These are phyloP conservation scores for Alternaria arbusti DNA, from an alignment of 2,329 filamentous ascomycete species.

Conservation along the genomic window DNA sequence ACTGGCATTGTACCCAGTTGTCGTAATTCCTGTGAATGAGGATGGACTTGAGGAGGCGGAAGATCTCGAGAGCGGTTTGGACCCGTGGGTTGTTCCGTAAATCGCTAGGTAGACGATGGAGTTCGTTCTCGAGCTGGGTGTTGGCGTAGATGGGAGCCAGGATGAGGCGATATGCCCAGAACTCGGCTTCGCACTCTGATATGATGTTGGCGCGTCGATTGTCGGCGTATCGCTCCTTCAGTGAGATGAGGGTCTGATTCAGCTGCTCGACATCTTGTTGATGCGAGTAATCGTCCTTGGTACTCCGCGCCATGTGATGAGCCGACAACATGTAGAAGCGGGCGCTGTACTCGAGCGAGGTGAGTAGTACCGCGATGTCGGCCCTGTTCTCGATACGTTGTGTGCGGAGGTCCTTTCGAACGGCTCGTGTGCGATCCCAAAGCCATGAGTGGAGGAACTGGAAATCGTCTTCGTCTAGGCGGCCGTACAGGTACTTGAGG, in stretches of 20 bases:
- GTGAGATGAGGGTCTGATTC: constrained; percentile 66
- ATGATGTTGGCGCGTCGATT: constrained; percentile 52
- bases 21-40: constrained; percentile 56
- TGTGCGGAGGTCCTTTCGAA: constrained; percentile 70
- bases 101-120: constrained; percentile 61
- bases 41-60: constrained; percentile 61
- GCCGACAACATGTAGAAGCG: constrained; percentile 68
- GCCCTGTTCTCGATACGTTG: constrained; percentile 62
- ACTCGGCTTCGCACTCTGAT: constrained; percentile 67
- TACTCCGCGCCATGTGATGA: constrained; percentile 58
- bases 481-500: constrained; percentile 52
- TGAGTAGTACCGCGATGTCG: constrained; percentile 64
- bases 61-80: constrained; percentile 63
- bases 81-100: constrained; percentile 61
- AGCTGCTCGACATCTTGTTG: constrained; percentile 70
- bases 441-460: constrained; percentile 65
- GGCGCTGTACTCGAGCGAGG: constrained; percentile 67
- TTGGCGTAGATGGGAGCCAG: constrained; percentile 55
- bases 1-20: constrained; percentile 62
- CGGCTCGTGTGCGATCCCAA: constrained; percentile 69
- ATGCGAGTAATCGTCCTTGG: constrained; percentile 55
- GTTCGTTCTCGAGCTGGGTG: constrained; percentile 60
- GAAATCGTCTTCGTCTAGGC: constrained; percentile 58
- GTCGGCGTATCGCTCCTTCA: constrained; percentile 58
- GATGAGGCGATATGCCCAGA: constrained; percentile 66